Evolutionary conservation across 2,329 filamentous ascomycete species (phyloP).

Genomic region (Simplicillium sp.): DNA sequence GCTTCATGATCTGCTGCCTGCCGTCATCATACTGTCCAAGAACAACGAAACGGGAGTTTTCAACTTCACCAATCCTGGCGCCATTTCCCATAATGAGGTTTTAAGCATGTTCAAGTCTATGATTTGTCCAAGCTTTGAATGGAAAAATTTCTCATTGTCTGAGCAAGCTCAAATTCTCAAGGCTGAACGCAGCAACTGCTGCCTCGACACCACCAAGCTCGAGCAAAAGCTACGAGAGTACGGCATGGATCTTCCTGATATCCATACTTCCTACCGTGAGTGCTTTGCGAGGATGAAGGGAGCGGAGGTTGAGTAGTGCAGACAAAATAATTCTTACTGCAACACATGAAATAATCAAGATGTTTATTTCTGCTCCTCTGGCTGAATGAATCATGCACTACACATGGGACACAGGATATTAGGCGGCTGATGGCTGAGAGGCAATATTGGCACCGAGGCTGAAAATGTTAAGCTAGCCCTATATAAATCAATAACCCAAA

Average conservation of each 20-base stretch:
- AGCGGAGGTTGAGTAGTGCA: too few relatives aligned
- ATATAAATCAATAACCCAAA: too few relatives aligned
- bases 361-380: slow-evolving; percentile 13
- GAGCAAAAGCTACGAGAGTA: slow-evolving; percentile 51
- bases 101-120: slow-evolving; percentile 53
- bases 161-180: slow-evolving; percentile 60
- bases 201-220: slow-evolving; percentile 54
- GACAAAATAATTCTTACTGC: too few relatives aligned
- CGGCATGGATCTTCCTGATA: slow-evolving; percentile 46
- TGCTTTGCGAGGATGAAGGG: slow-evolving; percentile 52
- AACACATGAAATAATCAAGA: too few relatives aligned
- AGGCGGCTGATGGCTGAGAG: too few relatives aligned
- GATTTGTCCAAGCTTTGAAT: slow-evolving; percentile 49
- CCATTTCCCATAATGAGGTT: slow-evolving; percentile 64
- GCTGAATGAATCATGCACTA: slow-evolving; percentile 22
- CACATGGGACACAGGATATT: neutral
- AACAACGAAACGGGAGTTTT: slow-evolving; percentile 54
- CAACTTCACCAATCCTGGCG: slow-evolving; percentile 63
- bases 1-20: slow-evolving; percentile 53
- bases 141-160: slow-evolving; percentile 57
- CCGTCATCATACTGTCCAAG: slow-evolving; percentile 49
- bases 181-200: slow-evolving; percentile 57
- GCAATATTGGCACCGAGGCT: too few relatives aligned
- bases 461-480: too few relatives aligned
- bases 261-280: slow-evolving; percentile 49